phyloP scores from a whole-genome alignment of 2,329 filamentous ascomycete species.

The Aspergillus neoniger region DNA sequence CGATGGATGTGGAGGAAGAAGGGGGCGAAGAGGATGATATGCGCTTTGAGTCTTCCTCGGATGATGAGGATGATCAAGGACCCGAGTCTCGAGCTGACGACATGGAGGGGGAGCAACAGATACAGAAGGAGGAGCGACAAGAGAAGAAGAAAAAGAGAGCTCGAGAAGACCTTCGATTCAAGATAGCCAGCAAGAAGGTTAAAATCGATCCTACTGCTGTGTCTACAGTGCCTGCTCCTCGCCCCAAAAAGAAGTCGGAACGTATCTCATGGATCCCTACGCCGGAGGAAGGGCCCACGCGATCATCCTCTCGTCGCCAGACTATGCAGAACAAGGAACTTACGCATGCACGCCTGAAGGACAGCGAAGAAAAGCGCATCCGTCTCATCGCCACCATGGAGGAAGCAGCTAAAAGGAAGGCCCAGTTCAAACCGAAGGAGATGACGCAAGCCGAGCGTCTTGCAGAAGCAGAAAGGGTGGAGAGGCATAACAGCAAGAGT shows the following conservation, averaged over 20 bases:
- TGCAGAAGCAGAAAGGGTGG: constrained; percentile 77
- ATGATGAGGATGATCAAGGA: constrained; percentile 76
- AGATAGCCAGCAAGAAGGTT: constrained; percentile 67
- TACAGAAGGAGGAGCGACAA: constrained; percentile 73
- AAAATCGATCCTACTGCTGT: constrained; percentile 63
- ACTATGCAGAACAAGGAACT: constrained; percentile 67
- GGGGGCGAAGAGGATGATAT: constrained; percentile 69
- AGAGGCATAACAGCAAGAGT: constrained; percentile 85
- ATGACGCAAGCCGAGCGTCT: constrained; percentile 87
- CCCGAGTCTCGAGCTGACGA: constrained; percentile 63
- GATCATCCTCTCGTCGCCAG: constrained; percentile 63
- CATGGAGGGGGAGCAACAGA: constrained; percentile 80
- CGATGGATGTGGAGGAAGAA: constrained; percentile 42
- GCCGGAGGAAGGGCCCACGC: constrained; percentile 60
- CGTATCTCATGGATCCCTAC: constrained; percentile 70
- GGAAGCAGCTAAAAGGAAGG: constrained; percentile 62
- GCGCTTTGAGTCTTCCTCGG: constrained; percentile 81
- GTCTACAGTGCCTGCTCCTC: constrained; percentile 40
- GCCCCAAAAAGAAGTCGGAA: constrained; percentile 69
- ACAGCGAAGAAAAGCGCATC: constrained; percentile 51
- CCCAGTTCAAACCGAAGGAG: constrained; percentile 73
- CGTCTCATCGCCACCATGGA: constrained; percentile 59
- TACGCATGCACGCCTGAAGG: constrained; percentile 51
- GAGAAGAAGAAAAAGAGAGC: constrained; percentile 81
- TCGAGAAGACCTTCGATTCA: constrained; percentile 66